These are phyloP conservation scores for Globisporangium orthogonon DNA, from an alignment of 352 stramenopile species.

Conservation along the genomic window DNA sequence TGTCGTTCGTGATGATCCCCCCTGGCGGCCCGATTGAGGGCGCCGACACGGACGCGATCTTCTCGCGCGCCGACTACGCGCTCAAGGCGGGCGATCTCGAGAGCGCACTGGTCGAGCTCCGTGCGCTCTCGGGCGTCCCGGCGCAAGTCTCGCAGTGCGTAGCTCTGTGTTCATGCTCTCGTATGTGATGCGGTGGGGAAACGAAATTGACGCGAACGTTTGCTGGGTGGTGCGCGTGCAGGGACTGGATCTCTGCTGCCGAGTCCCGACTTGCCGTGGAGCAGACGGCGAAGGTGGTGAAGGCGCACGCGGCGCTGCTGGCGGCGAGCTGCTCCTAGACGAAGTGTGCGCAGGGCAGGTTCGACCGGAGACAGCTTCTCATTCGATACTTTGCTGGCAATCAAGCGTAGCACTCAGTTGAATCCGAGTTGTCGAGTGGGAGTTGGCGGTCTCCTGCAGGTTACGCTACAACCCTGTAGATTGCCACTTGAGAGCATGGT, in stretches of 20 bases:
- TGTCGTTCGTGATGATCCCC: conserved; percentile 74
- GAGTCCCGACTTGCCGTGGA: conserved; percentile 73
- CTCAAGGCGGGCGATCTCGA: conserved; percentile 80
- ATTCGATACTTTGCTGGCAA: no score
- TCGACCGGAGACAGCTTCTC: no score
- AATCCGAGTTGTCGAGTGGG: no score
- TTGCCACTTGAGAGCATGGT: no score
- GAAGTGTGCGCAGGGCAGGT: background rate
- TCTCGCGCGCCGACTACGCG: conserved; percentile 78
- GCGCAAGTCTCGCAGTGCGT: conserved; percentile 55
- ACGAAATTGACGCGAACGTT: background rate
- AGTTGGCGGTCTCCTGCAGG: no score
- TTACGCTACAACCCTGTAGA: no score
- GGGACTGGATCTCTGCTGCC: conserved; percentile 68
- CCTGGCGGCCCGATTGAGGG: conserved; percentile 73
- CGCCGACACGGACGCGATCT: conserved; percentile 59
- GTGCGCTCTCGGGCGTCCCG: conserved; percentile 53
- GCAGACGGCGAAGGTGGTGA: conserved; percentile 79
- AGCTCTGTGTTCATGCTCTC: no score
- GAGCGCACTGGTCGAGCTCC: conserved; percentile 60
- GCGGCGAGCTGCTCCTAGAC: conserved; percentile 75
- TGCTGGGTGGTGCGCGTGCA: background rate
- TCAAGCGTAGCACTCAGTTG: no score
- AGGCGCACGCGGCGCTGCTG: conserved; percentile 73
- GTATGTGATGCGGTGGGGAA: no score